A percentile compares a stretch with the other conserved stretches of the same genome.
These are phyloP conservation scores for Pestalotiopsis sp. DNA, from an alignment of 2,329 filamentous ascomycete species.

Conservation along the genomic window DNA sequence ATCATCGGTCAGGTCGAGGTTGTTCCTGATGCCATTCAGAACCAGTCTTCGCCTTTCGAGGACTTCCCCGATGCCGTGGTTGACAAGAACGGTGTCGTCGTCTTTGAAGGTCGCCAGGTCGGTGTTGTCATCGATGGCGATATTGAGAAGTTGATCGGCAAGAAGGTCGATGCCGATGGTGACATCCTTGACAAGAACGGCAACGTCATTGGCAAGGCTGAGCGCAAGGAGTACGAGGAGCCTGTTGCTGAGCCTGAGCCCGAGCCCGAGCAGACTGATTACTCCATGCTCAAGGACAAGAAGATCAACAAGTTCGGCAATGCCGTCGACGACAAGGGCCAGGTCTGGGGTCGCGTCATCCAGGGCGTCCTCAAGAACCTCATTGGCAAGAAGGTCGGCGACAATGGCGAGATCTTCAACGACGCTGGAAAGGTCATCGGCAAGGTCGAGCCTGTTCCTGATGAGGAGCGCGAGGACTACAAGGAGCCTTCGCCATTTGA, in stretches of 20 bases:
- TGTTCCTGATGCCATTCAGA: conserved; percentile 37
- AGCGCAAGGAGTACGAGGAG: conserved; percentile 37
- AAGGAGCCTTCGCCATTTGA: conserved; percentile 57
- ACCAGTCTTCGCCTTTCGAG: conserved; percentile 37
- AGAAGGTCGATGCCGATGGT: conserved; percentile 38
- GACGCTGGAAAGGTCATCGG: conserved; percentile 71
- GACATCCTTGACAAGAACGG: conserved; percentile 40
- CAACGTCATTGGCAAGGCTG: conserved; percentile 37
- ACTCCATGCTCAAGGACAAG: conserved; percentile 52
- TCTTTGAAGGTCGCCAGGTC: conserved; percentile 38
- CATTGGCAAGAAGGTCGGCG: conserved; percentile 65
- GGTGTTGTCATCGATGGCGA: conserved; percentile 42
- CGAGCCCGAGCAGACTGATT: conserved; percentile 43
- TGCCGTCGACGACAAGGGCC: conserved; percentile 55
- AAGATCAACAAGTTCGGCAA: conserved; percentile 65
- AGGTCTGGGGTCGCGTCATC: conserved; percentile 63
- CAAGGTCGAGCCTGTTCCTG: conserved; percentile 65
- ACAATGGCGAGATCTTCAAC: conserved; percentile 72
- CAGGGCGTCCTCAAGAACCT: conserved; percentile 68
- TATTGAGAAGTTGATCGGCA: conserved; percentile 35
- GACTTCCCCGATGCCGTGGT: conserved; percentile 38
- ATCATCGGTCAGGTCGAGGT: conserved; percentile 43
- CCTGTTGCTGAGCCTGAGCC: conserved; percentile 25
- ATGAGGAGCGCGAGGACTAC: conserved; percentile 52
- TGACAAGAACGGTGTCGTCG: conserved; percentile 40